Evolutionary conservation across 768 basidiomycete genomes (phyloP).

Genomic region (Dioszegia hungarica): DNA sequence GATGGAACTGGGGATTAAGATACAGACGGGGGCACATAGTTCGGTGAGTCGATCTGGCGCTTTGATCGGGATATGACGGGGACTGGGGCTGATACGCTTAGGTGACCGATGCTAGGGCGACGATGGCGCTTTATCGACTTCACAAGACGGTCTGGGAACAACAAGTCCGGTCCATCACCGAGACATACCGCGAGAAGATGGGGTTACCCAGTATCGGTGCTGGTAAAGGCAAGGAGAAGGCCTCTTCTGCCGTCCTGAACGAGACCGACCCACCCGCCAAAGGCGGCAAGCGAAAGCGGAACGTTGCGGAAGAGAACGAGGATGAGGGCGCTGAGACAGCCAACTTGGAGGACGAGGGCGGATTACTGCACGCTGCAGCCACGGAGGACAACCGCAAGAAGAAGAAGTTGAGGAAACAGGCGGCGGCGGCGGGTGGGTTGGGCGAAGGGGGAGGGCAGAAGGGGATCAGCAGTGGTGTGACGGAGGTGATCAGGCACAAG

Average conservation of each 20-base stretch:
- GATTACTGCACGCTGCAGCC: neutral
- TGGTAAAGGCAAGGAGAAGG: neutral
- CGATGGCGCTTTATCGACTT: constrained; percentile 86
- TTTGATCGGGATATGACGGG: too few species aligned
- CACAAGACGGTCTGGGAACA: constrained; percentile 80
- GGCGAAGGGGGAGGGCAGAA: constrained; percentile 10
- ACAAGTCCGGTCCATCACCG: constrained; percentile 44
- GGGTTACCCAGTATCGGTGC: neutral
- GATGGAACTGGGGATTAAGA: constrained; percentile 70
- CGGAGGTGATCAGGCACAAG: constrained; percentile 8
- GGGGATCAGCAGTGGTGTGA: constrained; percentile 19
- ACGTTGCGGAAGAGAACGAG: neutral
- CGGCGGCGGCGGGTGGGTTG: neutral
- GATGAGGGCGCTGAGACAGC: neutral
- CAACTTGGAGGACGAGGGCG: neutral
- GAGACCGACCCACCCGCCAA: neutral
- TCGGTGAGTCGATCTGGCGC: constrained; percentile 62
- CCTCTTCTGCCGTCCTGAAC: neutral
- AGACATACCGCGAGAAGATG: constrained; percentile 27
- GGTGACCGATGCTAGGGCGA: constrained; percentile 89
- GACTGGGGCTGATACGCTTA: too few species aligned
- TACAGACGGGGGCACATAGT: constrained; percentile 84
- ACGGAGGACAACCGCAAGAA: neutral
- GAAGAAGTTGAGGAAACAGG: constrained; percentile 3
- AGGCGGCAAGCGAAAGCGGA: neutral